Conservation (phyloP, 2,329 filamentous ascomycete genomes). For the Pseudopyricularia cyperi region DNA sequence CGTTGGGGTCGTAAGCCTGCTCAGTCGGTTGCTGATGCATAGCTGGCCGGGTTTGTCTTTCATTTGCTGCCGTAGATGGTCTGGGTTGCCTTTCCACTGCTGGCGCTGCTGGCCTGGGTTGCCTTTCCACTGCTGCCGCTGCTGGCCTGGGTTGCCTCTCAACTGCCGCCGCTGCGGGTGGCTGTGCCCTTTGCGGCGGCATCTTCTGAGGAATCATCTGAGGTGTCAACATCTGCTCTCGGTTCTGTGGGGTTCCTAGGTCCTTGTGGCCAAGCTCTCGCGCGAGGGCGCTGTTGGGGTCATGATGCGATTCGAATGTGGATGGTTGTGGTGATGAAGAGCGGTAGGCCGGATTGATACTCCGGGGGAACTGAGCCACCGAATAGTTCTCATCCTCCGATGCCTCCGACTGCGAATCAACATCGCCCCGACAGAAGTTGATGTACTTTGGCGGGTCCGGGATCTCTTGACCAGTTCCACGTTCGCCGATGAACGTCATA, state of each 20-base stretch:
- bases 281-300: conserved; percentile 63
- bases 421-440: conserved; percentile 90
- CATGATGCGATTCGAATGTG: conserved; percentile 82
- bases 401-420: conserved; percentile 68
- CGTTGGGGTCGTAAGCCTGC: conserved; percentile 34
- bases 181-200: neutral
- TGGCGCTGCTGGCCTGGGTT: conserved; percentile 12
- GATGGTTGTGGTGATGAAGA: conserved; percentile 95
- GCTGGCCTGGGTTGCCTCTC: neutral
- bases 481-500: conserved; percentile 71
- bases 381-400: conserved; percentile 86
- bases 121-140: neutral
- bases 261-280: conserved; percentile 53
- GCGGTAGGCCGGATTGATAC: conserved; percentile 89
- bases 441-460: conserved; percentile 96
- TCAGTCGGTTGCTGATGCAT: conserved; percentile 8
- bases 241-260: conserved; percentile 26
- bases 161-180: neutral
- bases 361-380: conserved; percentile 88
- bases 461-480: conserved; percentile 90
- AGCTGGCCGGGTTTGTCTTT: conserved; percentile 9
- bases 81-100: neutral
- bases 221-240: conserved; percentile 37
- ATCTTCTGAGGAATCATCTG: conserved; percentile 25
- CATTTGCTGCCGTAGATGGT: conserved; percentile 11